Conservation (phyloP, 2,329 filamentous ascomycete species). For the Hypoxylon sp. region DNA sequence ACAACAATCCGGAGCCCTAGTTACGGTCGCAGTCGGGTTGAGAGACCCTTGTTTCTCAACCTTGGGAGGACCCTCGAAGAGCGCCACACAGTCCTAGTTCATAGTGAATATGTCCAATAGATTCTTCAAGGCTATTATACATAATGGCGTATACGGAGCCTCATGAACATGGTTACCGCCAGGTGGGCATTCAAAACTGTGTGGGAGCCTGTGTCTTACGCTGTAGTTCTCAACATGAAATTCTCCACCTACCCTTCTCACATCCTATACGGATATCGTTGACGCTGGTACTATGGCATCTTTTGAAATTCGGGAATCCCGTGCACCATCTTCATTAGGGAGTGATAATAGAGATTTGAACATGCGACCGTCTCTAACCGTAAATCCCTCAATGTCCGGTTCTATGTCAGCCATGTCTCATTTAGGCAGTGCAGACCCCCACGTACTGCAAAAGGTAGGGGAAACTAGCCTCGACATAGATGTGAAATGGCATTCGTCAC, state of each 20-base stretch:
- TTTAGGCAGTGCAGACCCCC: slow-evolving; percentile 16
- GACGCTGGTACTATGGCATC: slow-evolving; percentile 22
- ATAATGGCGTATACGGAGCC: slow-evolving; percentile 17
- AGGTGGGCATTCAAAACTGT: slow-evolving; percentile 18
- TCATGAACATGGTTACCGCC: slow-evolving; percentile 8
- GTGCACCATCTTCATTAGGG: slow-evolving; percentile 1
- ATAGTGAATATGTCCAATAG: slow-evolving; percentile 4
- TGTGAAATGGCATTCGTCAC: slow-evolving; percentile 6
- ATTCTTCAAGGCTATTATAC: background rate
- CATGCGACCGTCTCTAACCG: slow-evolving; percentile 3
- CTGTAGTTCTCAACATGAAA: slow-evolving; percentile 9
- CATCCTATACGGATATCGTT: slow-evolving; percentile 5
- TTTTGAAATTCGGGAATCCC: slow-evolving; percentile 7
- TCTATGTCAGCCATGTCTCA: slow-evolving; percentile 21
- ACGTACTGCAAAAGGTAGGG: slow-evolving; percentile 23
- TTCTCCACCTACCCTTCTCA: slow-evolving; percentile 14
- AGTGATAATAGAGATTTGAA: slow-evolving; percentile 16
- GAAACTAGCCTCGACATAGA: slow-evolving; percentile 18
- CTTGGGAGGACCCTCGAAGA: slow-evolving; percentile 10
- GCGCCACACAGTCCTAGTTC: background rate
- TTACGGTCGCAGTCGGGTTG: background rate
- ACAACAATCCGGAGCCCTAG: slow-evolving; percentile 3
- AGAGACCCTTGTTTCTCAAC: background rate
- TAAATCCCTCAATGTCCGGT: slow-evolving; percentile 19
- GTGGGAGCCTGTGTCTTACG: slow-evolving; percentile 10